Base-by-base conservation (phyloP, 1,284 basidiomycete genomes). In the Coniferiporia weirii region DNA sequence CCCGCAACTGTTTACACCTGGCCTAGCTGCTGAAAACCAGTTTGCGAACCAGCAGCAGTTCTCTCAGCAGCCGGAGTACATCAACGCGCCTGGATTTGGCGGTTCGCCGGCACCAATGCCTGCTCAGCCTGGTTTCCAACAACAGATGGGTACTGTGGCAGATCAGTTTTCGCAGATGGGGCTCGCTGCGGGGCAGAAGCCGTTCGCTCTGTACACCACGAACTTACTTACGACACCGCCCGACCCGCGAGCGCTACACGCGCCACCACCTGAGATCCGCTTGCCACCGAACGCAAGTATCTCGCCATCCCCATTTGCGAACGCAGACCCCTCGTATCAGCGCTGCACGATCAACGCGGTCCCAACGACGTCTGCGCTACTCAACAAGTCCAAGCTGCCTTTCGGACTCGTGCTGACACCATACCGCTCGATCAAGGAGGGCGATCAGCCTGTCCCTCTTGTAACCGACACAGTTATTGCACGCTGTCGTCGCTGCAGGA, bases 381-480 rank as follows among this genome's bases (percentile, higher is more conserved):
- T 99, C 61, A 84, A 80, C 74, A 99, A 99, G 78, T 87, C 91
- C 32, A 98, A 98, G 75, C 79, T 99, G 56, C 97, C 97, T 2
- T 80, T 99, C 51, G 94, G 89, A 1, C 81, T 99, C 61, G 79
- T 99, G 61, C 80, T 98, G 66, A 93, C 93, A 0, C 97, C 97
- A 0, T 96, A 98, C 74, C 87, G 95, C 47, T 88, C 90, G 1
- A 74, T 94, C 62, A 82, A 83, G 62, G 83, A 83, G 59, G 88
- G 85, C 20, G 88, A 93, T 52, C 84, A 86, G 54, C 79, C 84
- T 0, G 93, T 98, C 12, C 93, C 95, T 10, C 82, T 98, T 40
- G 85, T 98, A 1, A 84, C 90, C 0, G 97, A 99, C 72, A 94
- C 92, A 0, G 91, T 99, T 51, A 99, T 99, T 67, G 96, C 97